Percentiles rank a stretch among this genome's conserved stretches.
Conservation (phyloP, 768 basidiomycete genomes). For the Melanogaster broomeanus region DNA sequence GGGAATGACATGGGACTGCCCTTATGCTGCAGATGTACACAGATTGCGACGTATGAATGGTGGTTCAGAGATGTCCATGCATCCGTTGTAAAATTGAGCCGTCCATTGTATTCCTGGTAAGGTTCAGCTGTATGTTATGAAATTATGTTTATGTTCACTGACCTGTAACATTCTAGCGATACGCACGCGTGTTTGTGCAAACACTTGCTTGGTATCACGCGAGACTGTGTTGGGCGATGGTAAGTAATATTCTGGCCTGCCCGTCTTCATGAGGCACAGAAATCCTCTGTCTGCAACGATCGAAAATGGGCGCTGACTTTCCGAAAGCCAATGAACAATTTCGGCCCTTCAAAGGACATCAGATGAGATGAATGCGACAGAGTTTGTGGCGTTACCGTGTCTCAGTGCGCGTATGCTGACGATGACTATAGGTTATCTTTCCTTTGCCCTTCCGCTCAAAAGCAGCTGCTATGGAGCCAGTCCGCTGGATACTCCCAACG, state of each 20-base stretch:
- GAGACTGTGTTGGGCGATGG: too few relatives aligned
- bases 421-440: conserved; percentile 31
- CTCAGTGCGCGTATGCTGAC: conserved; percentile 21
- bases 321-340: conserved; percentile 24
- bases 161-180: conserved; percentile 16
- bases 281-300: conserved; percentile 24
- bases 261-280: conserved; percentile 17
- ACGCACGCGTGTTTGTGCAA: neutral
- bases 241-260: conserved; percentile 10
- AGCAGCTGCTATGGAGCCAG: conserved; percentile 23
- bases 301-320: conserved; percentile 21
- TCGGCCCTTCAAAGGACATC: conserved; percentile 10
- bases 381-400: conserved; percentile 13
- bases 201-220: too few relatives aligned
- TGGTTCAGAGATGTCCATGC: too few relatives aligned
- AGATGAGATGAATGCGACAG: neutral
- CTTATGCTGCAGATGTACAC: too few relatives aligned
- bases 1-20: too few relatives aligned
- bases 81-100: too few relatives aligned
- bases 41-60: too few relatives aligned
- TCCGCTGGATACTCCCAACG: conserved; percentile 21
- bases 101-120: too few relatives aligned
- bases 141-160: neutral
- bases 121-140: too few relatives aligned
- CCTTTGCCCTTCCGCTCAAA: conserved; percentile 30